phyloP scores from a whole-genome alignment of 352 stramenopile genomes.

The Pythium biforme region DNA sequence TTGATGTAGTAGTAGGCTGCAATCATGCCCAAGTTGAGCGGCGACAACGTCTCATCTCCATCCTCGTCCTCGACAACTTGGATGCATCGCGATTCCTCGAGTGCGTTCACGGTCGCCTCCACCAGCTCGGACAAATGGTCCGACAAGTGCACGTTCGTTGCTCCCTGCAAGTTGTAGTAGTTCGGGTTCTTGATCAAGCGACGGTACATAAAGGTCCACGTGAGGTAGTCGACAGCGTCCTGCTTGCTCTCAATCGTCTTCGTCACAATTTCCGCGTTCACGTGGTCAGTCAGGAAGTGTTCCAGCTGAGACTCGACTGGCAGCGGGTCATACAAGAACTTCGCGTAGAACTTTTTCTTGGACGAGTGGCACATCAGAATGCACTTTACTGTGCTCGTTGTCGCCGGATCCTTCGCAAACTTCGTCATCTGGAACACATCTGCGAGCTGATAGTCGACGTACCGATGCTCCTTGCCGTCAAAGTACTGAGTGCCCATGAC shows the following conservation, averaged over 20 bases:
- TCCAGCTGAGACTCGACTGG: conserved; percentile 99
- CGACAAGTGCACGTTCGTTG: conserved; percentile 91
- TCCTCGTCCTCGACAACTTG: conserved; percentile 92
- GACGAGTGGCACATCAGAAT: conserved; percentile 96
- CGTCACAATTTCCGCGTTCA: conserved; percentile 99
- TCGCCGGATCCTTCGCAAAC: conserved; percentile 51
- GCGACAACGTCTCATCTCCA: conserved; percentile 89
- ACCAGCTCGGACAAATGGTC: conserved; percentile 99
- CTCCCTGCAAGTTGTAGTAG: conserved; percentile 98
- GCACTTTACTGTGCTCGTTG: conserved; percentile 87
- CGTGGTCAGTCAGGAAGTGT: conserved; percentile 97
- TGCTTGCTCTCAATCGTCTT: conserved; percentile 99
- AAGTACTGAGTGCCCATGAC: conserved; percentile 98
- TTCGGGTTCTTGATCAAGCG: conserved; percentile 99
- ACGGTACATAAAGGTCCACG: conserved; percentile 99
- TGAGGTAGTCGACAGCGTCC: conserved; percentile 99
- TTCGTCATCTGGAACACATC: conserved; percentile 99
- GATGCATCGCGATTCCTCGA: conserved; percentile 97
- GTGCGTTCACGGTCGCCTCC: conserved; percentile 94
- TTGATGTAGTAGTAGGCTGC: conserved; percentile 99
- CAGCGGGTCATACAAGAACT: conserved; percentile 99
- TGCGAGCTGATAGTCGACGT: conserved; percentile 96
- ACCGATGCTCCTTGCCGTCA: conserved; percentile 94
- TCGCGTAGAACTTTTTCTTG: conserved; percentile 98
- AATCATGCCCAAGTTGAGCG: conserved; percentile 99